Percentiles rank a stretch among this genome's conserved stretches.
Evolutionary conservation across 106 monocot genomes (phyloP).

Genomic region (Alisma plantagoaquatica): DNA sequence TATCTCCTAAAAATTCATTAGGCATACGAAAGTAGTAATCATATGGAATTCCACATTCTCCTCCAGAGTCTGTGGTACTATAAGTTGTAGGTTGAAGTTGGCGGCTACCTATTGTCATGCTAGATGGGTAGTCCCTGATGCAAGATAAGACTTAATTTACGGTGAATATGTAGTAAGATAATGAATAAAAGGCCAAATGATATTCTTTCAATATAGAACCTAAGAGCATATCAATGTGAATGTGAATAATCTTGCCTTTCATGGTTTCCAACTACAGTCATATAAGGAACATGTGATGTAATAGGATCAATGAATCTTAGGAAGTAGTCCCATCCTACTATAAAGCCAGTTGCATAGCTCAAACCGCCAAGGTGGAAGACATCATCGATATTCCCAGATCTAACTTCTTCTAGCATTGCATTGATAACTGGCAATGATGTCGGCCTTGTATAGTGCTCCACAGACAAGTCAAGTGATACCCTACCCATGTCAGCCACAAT

Average conservation of each 20-base stretch:
- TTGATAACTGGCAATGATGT: slow-evolving; percentile 5
- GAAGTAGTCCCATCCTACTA: slow-evolving; percentile 19
- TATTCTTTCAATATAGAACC: not conserved
- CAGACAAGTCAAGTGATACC: slow-evolving; percentile 52
- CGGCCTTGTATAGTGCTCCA: slow-evolving; percentile 79
- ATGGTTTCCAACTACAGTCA: slow-evolving; percentile 19
- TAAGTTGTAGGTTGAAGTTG: no score
- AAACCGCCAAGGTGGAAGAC: slow-evolving; percentile 14
- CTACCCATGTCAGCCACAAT: slow-evolving; percentile 81
- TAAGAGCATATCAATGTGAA: not conserved
- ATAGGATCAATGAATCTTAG: slow-evolving; percentile 11
- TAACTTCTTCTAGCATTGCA: slow-evolving; percentile 8
- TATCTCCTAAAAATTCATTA: not conserved
- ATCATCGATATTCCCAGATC: not conserved
- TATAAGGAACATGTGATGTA: slow-evolving; percentile 14
- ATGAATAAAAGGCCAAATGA: not conserved
- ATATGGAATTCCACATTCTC: slow-evolving; percentile 18
- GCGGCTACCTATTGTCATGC: no score
- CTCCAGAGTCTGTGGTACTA: slow-evolving; percentile 10
- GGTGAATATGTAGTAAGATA: no score
- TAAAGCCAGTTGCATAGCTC: slow-evolving; percentile 15
- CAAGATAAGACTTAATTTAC: no score
- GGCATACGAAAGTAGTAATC: slow-evolving; percentile 16
- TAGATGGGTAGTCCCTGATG: no score
- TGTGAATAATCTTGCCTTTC: slow-evolving; percentile 2